Percentiles rank a stretch among this genome's conserved stretches.
These are phyloP conservation scores for Flaveria bidentis DNA, from an alignment of 129 eudicot genomes.

Conservation along the genomic window DNA sequence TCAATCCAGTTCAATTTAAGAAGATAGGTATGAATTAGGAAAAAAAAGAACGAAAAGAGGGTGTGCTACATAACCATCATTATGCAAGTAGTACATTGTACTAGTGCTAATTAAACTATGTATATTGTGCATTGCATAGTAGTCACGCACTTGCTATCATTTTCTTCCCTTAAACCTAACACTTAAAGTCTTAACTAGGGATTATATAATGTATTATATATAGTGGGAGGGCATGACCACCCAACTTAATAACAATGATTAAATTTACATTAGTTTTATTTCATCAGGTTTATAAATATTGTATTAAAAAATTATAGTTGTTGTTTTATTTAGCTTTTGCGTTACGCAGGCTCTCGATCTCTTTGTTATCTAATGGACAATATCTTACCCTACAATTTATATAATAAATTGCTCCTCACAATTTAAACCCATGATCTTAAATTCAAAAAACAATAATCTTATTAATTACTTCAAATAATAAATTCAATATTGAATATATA, in stretches of 20 bases:
- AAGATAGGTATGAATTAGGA: neutral
- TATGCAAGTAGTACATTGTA: constrained; percentile 19
- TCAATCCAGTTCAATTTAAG: neutral
- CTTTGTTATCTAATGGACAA: no score
- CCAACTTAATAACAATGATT: constrained; percentile 36
- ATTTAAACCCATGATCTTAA: no score
- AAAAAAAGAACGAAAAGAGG: neutral
- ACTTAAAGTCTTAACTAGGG: constrained; percentile 17
- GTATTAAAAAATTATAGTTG: neutral
- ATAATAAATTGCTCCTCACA: no score
- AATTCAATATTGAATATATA: no score
- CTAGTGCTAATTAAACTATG: constrained; percentile 25
- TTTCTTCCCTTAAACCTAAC: constrained; percentile 58
- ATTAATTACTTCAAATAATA: no score
- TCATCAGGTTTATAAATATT: neutral
- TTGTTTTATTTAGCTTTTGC: no score
- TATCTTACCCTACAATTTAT: no score
- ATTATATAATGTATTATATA: constrained; percentile 27
- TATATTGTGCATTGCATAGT: constrained; percentile 46
- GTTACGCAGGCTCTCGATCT: no score
- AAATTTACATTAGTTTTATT: neutral
- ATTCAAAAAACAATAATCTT: no score
- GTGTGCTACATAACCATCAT: constrained; percentile 10
- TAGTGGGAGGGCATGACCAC: constrained; percentile 53
- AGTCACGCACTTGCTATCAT: constrained; percentile 47